Evolutionary conservation across 2,329 filamentous ascomycete species (phyloP), one percentile per base, ranked within the genome.

Genomic region (Beauveria australis): DNA sequence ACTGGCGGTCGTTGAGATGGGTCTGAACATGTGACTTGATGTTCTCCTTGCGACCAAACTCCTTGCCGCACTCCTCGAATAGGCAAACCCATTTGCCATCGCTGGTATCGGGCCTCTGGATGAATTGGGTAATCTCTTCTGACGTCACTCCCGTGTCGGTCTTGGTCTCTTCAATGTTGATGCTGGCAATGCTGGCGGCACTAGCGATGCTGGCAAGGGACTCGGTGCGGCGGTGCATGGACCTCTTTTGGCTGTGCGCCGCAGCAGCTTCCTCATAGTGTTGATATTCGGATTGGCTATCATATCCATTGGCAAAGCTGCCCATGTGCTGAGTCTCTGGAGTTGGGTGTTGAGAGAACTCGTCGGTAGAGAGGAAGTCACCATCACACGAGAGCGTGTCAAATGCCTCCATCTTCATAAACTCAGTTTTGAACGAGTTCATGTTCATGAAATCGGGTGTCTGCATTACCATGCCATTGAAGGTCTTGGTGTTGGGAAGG

Each of bases 1-100:
- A 99, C 72, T 97, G 94, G 53, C 94, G 85, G 73, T 99, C 94
- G 68, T 95, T 94, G 65, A 99, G 87, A 75, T 99, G 94, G 3
- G 94, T 99, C 75, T 99, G 94, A 16, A 99, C 91, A 73, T 99
- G 94, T 0, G 92, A 96, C 73, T 96, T 96, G 79, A 97, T 97
- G 76, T 99, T 97, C 74, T 99, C 94, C 73, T 97, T 96, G 67
- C 94, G 86, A n/a, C 92, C 93, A 71, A 99, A 97, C 58, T 87
- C 85, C 74, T 96, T 96, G 67, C 87, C 84, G 74, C 94, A 99
- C 30, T 86, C 87, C 9, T 91, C 81, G 61, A 78, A 92, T n/a
- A 84, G 75, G 71, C 89, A 94, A 7, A 86, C 79, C 88, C 89
- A 94, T 74, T 91, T 92, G 67, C 87, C 87, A 66, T 92, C 89